Conservation (phyloP, 768 basidiomycete genomes). For the Lactarius quietus region DNA sequence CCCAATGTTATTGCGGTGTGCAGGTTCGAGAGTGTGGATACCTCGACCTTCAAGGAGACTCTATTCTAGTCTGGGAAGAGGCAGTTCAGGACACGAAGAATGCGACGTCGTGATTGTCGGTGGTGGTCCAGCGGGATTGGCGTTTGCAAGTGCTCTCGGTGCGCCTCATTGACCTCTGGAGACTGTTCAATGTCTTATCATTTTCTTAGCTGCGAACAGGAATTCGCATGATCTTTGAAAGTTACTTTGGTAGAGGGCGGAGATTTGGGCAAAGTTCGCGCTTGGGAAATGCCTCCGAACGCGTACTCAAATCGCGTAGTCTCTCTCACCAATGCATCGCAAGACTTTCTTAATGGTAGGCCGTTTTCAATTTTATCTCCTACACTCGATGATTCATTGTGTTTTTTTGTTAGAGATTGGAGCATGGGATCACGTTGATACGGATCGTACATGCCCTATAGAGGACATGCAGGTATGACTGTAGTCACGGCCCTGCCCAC, state of each 20-base stretch:
- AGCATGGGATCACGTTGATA: conserved; percentile 77
- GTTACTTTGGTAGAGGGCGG: conserved; percentile 81
- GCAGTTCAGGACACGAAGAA: conserved; percentile 36
- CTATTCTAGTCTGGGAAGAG: not conserved
- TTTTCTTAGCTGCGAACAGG: conserved; percentile 48
- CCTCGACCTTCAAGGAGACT: not conserved
- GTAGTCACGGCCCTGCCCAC: conserved; percentile 1
- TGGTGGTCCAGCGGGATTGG: conserved; percentile 88
- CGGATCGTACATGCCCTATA: conserved; percentile 61
- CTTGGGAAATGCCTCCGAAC: conserved; percentile 57
- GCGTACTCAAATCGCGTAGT: conserved; percentile 81
- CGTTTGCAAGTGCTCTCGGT: conserved; percentile 86
- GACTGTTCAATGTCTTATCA: conserved; percentile 9
- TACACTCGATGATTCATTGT: not conserved
- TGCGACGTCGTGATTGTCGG: conserved; percentile 93
- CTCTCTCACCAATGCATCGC: conserved; percentile 76
- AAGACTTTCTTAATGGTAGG: conserved; percentile 61
- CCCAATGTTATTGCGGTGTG: not conserved
- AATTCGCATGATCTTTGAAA: conserved; percentile 49
- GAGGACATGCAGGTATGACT: conserved; percentile 77
- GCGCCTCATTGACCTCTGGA: conserved; percentile 26
- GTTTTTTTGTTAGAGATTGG: conserved; percentile 56
- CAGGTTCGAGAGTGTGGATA: not conserved
- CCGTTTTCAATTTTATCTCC: not conserved
- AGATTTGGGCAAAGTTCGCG: conserved; percentile 60